Percentiles rank a stretch among this genome's conserved stretches.
These are phyloP conservation scores for Paecilomyces dactylethromorphus DNA, from an alignment of 2,329 filamentous ascomycete species.

Conservation along the genomic window DNA sequence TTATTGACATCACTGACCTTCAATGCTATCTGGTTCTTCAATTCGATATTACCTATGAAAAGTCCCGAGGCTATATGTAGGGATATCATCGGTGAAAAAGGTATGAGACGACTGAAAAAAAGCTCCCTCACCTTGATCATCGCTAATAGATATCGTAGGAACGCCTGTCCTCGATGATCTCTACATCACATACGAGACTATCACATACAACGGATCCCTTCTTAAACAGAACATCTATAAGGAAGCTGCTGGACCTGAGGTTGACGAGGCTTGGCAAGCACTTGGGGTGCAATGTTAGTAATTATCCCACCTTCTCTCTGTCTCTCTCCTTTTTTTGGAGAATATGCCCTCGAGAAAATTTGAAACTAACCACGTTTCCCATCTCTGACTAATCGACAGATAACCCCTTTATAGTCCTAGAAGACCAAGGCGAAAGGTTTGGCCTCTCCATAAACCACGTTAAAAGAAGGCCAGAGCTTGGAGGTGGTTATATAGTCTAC, in stretches of 20 bases:
- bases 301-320: background rate
- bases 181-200: background rate
- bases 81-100: background rate
- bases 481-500: background rate
- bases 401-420: background rate
- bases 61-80: background rate
- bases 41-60: background rate
- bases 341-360: background rate
- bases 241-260: background rate
- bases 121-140: too few species aligned
- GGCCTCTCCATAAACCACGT: background rate
- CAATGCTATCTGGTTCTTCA: background rate
- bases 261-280: background rate
- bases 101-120: background rate
- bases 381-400: background rate
- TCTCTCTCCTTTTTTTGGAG: background rate
- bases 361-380: background rate
- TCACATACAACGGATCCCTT: background rate
- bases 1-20: background rate
- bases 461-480: background rate
- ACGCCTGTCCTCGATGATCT: background rate
- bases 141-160: background rate
- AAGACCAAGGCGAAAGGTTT: background rate
- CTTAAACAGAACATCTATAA: background rate
- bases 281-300: background rate